Base-by-base conservation (phyloP, 2,329 filamentous ascomycete genomes). In the Colletotrichum sojae region DNA sequence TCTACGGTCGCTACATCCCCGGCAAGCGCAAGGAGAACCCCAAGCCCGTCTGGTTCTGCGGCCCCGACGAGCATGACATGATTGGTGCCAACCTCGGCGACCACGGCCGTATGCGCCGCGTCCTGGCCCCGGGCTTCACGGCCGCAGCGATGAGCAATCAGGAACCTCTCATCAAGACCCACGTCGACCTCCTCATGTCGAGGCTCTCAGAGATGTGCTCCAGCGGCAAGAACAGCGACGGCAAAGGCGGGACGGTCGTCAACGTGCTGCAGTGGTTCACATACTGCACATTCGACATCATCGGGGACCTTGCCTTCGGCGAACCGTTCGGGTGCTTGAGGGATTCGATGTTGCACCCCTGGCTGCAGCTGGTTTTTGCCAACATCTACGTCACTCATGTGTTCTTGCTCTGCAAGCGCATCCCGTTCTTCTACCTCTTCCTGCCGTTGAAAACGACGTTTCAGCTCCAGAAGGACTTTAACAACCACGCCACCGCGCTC, bases 131-230 rank as follows among this genome's bases (percentile, higher is more conserved):
- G 12, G 73, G 69, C 6, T 77, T 77, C 57, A 70, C 70, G 3
- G 72, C 72, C n/a, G 68, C 70, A 39, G 57, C 70, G 1, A 63
- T 77, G 68, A 20, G 67, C 8, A 69, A 70, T 0, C 76, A 77
- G 59, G 71, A 76, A 52, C 62, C 71, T 0, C 40, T 73, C 2
- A 71, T 85, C 63, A 74, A 77, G 64, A 70, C 71, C 0, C 82
- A 84, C 70, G 78, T 82, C 20, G 74, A 80, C 46, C 67, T 82
- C 15, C 77, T 85, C 46, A 76, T 84, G 31, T 55, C 73, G 13
- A 76, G 76, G 43, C 70, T 85, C 52, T 73, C 72, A 22, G 78
- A 82, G 22, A 45, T 48, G 20, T 58, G 40, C 22, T 72, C 78
- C 10, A 70, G 53, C 12, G 16, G 40, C 12, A 43, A 15, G 5